Base-by-base conservation (phyloP, 306 rosid species). In the Hippophae gyantsensis region DNA sequence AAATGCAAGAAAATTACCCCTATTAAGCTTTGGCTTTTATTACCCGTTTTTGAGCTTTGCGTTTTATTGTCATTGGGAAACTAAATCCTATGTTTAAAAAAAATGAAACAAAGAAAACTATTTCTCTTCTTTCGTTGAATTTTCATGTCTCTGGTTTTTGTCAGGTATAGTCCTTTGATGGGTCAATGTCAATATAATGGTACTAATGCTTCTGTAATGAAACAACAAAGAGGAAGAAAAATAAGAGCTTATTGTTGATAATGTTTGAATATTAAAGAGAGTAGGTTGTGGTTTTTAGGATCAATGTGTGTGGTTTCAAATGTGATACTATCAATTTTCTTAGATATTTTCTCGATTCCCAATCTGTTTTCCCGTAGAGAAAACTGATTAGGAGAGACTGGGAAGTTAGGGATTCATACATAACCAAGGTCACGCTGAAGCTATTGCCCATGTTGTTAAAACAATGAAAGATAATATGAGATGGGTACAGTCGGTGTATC, bases 251-350 rank as follows among this genome's bases (percentile, higher is more conserved):
- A 58, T 40, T 6, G n/a, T 43, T 61, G 13, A n/a, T 52, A 54
- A 54, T 52, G 50, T 58, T 66, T 74, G 61, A 62, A 68, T 57
- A 23, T 25, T n/a, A 57, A 46, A 14, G 46, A 45, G 54, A 43
- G 7, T 38, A 27, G 13, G 27, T 9, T 12, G 44, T 55, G 52
- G 42, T 47, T 57, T 69, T 45, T 44, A 56, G 72, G 76, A 75
- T 81, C 66, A 74, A 59, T 56, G 66, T 62, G 62, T 67, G 76
- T 74, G 83, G 81, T 11, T 71, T 57, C 67, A 9, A 53, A 69
- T 5, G 45, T 11, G 27, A 56, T 48, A 50, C 25, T 65, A 42
- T 57, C 68, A 74, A 48, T 10, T 14, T 27, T 47, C 44, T 6
- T 18, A 43, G 64, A 57, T 57, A 5, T 54, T 62, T 62, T 42